Evolutionary conservation across 2,329 filamentous ascomycete genomes (phyloP).

Genomic region (Xylaria sp.): DNA sequence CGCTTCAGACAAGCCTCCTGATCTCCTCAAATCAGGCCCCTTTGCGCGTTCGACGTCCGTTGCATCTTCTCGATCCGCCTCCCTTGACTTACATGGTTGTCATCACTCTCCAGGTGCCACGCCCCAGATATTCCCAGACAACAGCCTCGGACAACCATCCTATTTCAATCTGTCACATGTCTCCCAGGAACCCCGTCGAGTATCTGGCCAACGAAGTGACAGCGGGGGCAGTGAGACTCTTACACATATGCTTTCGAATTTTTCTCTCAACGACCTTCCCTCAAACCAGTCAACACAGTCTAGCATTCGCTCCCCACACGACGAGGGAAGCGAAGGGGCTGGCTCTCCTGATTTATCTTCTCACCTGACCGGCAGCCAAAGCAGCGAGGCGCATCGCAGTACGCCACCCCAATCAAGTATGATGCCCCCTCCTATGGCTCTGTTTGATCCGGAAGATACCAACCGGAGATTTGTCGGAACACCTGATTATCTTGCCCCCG

Average conservation of each 20-base stretch:
- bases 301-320: slow-evolving; percentile 70
- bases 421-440: slow-evolving; percentile 90
- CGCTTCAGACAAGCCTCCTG: slow-evolving; percentile 84
- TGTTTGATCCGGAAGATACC: slow-evolving; percentile 95
- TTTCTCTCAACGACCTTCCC: slow-evolving; percentile 73
- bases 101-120: slow-evolving; percentile 82
- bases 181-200: slow-evolving; percentile 70
- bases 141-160: slow-evolving; percentile 83
- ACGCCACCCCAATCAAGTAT: slow-evolving; percentile 73
- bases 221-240: slow-evolving; percentile 90
- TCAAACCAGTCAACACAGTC: slow-evolving; percentile 56
- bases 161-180: slow-evolving; percentile 83
- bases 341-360: slow-evolving; percentile 81
- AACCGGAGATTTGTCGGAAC: slow-evolving; percentile 95
- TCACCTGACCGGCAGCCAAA: slow-evolving; percentile 61
- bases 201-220: slow-evolving; percentile 88
- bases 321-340: slow-evolving; percentile 79
- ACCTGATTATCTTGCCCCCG: slow-evolving; percentile 94
- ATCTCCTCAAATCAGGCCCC: slow-evolving; percentile 90
- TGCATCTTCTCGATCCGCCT: slow-evolving; percentile 90
- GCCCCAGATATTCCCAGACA: slow-evolving; percentile 85
- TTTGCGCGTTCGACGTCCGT: slow-evolving; percentile 88
- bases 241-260: slow-evolving; percentile 81
- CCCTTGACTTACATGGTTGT: slow-evolving; percentile 84
- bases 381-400: slow-evolving; percentile 64